Base-by-base conservation (phyloP, 2,329 filamentous ascomycete genomes). In the Apiospora phragmitis region DNA sequence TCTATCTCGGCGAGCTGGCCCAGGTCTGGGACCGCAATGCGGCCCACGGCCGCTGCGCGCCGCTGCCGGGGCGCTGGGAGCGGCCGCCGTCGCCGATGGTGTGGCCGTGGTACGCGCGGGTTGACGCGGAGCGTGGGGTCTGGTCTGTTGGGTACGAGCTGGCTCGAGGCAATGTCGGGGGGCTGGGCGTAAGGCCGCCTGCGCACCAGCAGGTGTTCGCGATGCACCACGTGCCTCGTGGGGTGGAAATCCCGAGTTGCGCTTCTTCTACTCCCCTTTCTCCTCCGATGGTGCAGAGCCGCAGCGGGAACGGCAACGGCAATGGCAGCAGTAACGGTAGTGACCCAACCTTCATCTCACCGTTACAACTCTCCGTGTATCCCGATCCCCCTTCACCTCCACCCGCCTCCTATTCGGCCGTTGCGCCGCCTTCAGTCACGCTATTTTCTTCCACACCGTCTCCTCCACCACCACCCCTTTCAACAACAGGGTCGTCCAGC, bases 1-100 rank as follows among this genome's bases (percentile, higher is more conserved):
- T 35, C 5, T 32, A 26, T 5, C 67, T 76, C 9, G 66, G 35
- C 2, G 73, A 76, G 59, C 67, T 74, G 3, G 74, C 74, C 16
- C 26, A 42, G 6, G 45, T 71, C 51, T 74, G 73, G 73, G 72
- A 74, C 21, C 16, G 24, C n/a, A 67, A 71, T 12, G 35, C 70
- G 1, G 38, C 49, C 1, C 42, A 16, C 1, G 70, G 66, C 1
- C 59, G 38, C 11, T 69, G 71, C 14, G 70, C 72, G 3, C 65
- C 66, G 1, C 71, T 71, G 2, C 74, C 73, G 1, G 73, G 73
- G 0, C n/a, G 55, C 2, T n/a, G n/a, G n/a, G n/a, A n/a, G n/a
- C n/a, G 69, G 12, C n/a, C 71, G 8, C 7, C 68, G 11, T 71
- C 71, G 0, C 42, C 2, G 32, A 18, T 62, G 2, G 32, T 21